Evolutionary conservation across 208 protist species (phyloP).

Genomic region (Acanthamoeba healyi): DNA sequence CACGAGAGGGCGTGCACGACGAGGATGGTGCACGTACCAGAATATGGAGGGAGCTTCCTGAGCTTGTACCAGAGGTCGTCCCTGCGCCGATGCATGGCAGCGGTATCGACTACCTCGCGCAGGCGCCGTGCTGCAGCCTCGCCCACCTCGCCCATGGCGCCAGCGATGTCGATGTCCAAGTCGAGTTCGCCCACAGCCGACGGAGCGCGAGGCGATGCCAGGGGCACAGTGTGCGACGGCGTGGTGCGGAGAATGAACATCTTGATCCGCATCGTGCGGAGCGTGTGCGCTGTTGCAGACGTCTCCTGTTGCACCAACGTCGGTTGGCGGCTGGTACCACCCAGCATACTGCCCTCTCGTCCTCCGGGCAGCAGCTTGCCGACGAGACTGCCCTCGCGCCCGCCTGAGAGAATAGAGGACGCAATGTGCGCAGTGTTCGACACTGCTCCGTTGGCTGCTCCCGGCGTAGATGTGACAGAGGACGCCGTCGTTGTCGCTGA

Average conservation of each 20-base stretch:
- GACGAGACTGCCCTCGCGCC: background rate
- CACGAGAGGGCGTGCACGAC: background rate
- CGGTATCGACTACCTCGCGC: conserved; percentile 20
- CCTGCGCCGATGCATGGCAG: conserved; percentile 22
- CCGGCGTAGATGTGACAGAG: conserved; percentile 40
- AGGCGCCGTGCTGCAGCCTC: conserved; percentile 2
- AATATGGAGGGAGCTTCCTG: background rate
- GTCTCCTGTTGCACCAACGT: background rate
- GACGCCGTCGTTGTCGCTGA: conserved; percentile 24
- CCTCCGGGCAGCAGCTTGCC: background rate
- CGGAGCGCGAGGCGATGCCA: conserved; percentile 13
- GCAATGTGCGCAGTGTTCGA: background rate
- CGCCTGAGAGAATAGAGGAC: background rate
- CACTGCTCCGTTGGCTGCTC: background rate
- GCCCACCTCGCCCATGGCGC: conserved; percentile 6
- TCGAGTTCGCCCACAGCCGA: background rate
- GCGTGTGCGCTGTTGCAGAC: background rate
- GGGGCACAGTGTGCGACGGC: conserved; percentile 37
- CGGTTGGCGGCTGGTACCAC: background rate
- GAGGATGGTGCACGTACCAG: background rate
- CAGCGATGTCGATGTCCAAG: background rate
- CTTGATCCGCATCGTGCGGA: background rate
- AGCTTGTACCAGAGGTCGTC: conserved; percentile 5
- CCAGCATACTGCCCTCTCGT: background rate
- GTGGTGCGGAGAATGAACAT: conserved; percentile 46